Conservation (phyloP, 805 yeast species). For the Teunomyces pallodes region DNA sequence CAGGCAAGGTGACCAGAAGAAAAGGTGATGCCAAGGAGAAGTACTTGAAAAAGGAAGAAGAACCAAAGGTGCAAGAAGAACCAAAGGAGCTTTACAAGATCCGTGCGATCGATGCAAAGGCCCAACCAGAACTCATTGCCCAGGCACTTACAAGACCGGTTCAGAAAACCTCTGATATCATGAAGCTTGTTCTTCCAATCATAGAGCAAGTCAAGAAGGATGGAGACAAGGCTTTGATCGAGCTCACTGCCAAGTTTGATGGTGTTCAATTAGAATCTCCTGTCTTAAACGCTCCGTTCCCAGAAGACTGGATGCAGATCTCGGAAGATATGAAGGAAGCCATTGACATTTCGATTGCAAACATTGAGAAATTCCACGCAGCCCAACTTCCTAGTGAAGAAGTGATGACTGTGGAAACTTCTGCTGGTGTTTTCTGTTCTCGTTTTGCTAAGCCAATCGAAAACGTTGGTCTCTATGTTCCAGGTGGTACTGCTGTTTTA, state of each 20-base stretch:
- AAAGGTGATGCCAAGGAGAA: constrained; percentile 93
- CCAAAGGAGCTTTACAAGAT: constrained; percentile 45
- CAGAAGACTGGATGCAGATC: constrained; percentile 68
- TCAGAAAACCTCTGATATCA: constrained; percentile 87
- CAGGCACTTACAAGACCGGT: constrained; percentile 87
- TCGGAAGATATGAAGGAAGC: constrained; percentile 75
- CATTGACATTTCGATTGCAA: constrained; percentile 83
- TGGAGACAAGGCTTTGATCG: constrained; percentile 89
- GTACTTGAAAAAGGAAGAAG: constrained; percentile 44
- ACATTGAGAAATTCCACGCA: constrained; percentile 87
- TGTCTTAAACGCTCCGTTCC: constrained; percentile 84
- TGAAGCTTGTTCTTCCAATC: constrained; percentile 90
- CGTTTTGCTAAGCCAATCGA: constrained; percentile 95
- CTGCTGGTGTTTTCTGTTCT: constrained; percentile 91
- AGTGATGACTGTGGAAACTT: constrained; percentile 80
- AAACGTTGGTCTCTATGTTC: constrained; percentile 91
- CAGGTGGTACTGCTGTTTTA: constrained; percentile 98
- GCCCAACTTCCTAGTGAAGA: constrained; percentile 80
- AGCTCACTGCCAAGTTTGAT: constrained; percentile 87
- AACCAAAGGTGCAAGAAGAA: constrained; percentile 15
- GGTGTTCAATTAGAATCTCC: constrained; percentile 73
- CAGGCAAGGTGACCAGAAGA: constrained; percentile 84
- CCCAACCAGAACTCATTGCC: constrained; percentile 43
- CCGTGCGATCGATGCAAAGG: constrained; percentile 44
- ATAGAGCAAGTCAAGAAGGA: constrained; percentile 68